These are phyloP conservation scores for Daldinia vernicosa DNA, from an alignment of 495 filamentous ascomycete genomes.

Conservation along the genomic window DNA sequence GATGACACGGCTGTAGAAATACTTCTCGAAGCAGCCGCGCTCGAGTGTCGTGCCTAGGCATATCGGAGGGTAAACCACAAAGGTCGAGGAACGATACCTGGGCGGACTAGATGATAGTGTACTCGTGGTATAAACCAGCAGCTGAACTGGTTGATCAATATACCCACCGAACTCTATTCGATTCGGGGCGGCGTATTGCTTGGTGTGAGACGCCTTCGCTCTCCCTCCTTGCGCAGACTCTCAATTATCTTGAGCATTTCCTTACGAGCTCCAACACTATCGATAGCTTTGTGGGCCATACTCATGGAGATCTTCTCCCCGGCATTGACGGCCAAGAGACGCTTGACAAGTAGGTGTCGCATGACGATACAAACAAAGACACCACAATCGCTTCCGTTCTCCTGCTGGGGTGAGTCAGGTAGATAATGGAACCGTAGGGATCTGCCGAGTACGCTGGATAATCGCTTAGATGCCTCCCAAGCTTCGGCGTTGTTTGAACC, in stretches of 20 bases:
- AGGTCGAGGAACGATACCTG: not conserved
- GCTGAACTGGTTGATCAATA: not conserved
- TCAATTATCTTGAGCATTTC: conserved; percentile 91
- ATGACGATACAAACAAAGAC: conserved; percentile 96
- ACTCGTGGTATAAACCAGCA: not conserved
- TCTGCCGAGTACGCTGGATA: conserved; percentile 70
- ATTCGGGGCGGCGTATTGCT: conserved; percentile 44
- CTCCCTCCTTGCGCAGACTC: conserved; percentile 80
- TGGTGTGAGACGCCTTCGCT: conserved; percentile 66
- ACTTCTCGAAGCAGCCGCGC: not conserved
- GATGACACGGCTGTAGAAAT: not conserved
- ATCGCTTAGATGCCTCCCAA: conserved; percentile 66
- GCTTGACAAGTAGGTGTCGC: conserved; percentile 84
- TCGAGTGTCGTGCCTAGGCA: not conserved
- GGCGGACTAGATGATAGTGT: not conserved
- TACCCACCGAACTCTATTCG: conserved; percentile 31
- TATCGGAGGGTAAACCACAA: not conserved
- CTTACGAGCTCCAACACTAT: conserved; percentile 78
- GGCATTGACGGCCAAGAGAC: conserved; percentile 77
- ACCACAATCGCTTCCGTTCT: conserved; percentile 92
- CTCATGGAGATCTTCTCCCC: conserved; percentile 92
- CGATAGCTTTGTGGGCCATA: conserved; percentile 79
- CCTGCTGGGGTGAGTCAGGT: conserved; percentile 87
- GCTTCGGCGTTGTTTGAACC: conserved; percentile 81
- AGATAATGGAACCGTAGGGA: conserved; percentile 77